Base-by-base conservation (phyloP, 345 rosid genomes). In the Anacardium occidentale region DNA sequence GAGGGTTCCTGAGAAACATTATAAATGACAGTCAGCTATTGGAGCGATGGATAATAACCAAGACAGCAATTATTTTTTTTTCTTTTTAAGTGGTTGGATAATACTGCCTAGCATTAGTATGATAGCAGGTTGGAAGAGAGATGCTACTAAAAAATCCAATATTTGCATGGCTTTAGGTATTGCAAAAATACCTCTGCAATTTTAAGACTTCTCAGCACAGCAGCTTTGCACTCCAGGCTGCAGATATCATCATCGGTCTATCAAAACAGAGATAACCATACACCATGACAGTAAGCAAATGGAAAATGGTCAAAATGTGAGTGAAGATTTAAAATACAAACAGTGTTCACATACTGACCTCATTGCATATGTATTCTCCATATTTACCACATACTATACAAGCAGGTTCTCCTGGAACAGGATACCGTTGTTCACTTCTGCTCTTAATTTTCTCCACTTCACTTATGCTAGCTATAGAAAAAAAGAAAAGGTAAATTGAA, bases 241-340 rank as follows among this genome's bases (percentile, higher is more conserved):
- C 95, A 90, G 76, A 90, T 83, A 71, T 90, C 95, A 67, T 88
- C 92, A 66, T 88, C 87, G 2, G 92, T 90, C 95, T 90, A 77
- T 66, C 59, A 75, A 61, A 52, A 64, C 62, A 74, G 5, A 57
- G 42, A 80, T 13, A 70, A 24, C 32, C 32, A 29, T 52, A 58
- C n/a, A 64, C 29, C 40, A 67, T 17, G 40, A 57, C 34, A 75
- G 11, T 20, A 20, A 24, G 57, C 54, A 56, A 10, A 73, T 21
- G 55, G 44, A 71, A 75, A 70, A n/a, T 32, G 40, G 37, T 20
- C 47, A 20, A 40, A 45, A 59, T 13, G 64, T 25, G 26, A 64
- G 54, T 53, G 48, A 72, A 68, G 8, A 21, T 65, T 17, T 60
- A 48, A 75, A 37, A 61, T 9, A 24, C 50, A n/a, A 71, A 68